Base-by-base conservation (phyloP, 495 filamentous ascomycete genomes). In the Trichoderma gamsii region DNA sequence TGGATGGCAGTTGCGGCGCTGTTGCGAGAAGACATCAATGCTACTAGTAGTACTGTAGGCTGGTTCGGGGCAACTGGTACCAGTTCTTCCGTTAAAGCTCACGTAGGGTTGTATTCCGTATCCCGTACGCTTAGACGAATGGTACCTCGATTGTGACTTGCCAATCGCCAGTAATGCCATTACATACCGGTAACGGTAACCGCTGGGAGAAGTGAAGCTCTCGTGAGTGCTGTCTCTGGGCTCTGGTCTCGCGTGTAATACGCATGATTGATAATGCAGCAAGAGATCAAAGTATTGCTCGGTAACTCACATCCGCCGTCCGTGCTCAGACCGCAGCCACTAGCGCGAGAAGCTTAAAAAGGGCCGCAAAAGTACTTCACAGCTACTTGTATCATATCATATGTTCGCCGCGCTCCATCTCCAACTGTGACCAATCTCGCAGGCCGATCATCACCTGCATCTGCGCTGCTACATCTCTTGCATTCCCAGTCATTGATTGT, bases 361-460 rank as follows among this genome's bases (percentile, higher is more conserved):
- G 8, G 35, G 49, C 21, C n/a, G 43, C 49, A 25, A 52, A 21
- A 52, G 18, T 52, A 52, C 49, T 23, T 49, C 9, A 21, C 49
- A 0, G 2, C 21, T 23, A 52, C 49, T 21, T 5, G 5, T 9
- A 38, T 38, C 35, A 38, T 38, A 38, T 38, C 35, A 38, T 38
- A 38, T 38, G 35, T 38, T 38, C 8, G 35, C 35, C 25, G 4
- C 21, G 49, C n/a, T 52, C 18, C 4, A 52, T 52, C 49, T 25
- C 49, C 18, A 11, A 21, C 12, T 59, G 51, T 21, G n/a, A 13
- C 25, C 56, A 32, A 27, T 8, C 16, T 32, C 25, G 56, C 56
- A 32, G 27, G 8, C 25, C 56, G 56, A 61, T 61, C 56, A 61
- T 61, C 12, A 61, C 25, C 56, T 61, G 56, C 56, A 61, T 29